Base-by-base conservation (phyloP, 768 basidiomycete genomes). In the Suillus discolor region DNA sequence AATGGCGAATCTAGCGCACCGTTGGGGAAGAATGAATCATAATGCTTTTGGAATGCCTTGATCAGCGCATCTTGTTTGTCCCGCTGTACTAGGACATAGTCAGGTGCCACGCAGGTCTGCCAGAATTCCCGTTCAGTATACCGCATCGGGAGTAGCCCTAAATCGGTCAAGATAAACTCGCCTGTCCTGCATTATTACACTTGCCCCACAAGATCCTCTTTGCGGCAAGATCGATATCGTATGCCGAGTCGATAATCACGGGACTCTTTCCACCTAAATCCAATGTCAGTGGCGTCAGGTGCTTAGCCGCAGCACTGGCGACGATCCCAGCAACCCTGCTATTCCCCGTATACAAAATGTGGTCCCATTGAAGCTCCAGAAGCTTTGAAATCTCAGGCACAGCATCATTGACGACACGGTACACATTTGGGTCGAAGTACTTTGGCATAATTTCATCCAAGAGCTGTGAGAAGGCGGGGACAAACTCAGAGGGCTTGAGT, bases 151-250 rank as follows among this genome's bases (percentile, higher is more conserved):
- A 39, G 6, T 11, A 6, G 2, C 18, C 9, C 31, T 31, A 34
- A 13, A 18, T 16, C 13, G n/a, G 6, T 23, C 47, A 13, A 7
- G 6, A 49, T 54, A 28, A 12, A 60, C 74, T 62, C 54, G 81
- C 85, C 81, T 91, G 90, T 9, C 91, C 91, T 1, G 85, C 80
- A 67, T 92, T 92, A 62, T 76, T 80, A 11, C 78, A 78, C 74
- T 92, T 92, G 0, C 87, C 90, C 83, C 85, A 89, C 25, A 91
- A 74, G 42, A 90, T 82, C 9, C 91, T 83, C 70, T 84, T 85
- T 4, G 90, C 91, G 0, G 86, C 83, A 39, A 88, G 66, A 6
- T 81, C 75, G 68, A 87, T 67, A 49, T 81, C 79, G 67, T 74
- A 75, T 36, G 77, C 76, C 8, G 79, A 65, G 60, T 82, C 82